Base-by-base conservation (phyloP, 768 basidiomycete species). In the Boletus patriciae region DNA sequence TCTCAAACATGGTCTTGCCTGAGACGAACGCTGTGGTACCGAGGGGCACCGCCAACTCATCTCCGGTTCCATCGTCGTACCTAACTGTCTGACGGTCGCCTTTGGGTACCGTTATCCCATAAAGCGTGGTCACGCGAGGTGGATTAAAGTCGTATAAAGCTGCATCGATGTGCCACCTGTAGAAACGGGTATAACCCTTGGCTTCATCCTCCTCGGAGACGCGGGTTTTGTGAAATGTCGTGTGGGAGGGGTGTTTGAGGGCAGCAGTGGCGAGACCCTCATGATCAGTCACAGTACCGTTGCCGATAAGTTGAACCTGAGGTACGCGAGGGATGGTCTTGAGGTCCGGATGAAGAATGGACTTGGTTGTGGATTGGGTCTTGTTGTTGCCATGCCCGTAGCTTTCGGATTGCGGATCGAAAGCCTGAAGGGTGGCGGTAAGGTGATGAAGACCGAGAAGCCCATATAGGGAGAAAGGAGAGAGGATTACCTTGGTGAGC, bases 321-420 rank as follows among this genome's bases (percentile, higher is more conserved):
- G 91, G 90, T 2, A 89, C 85, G 23, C 87, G 81, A 1, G 94
- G 92, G 58, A 96, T 92, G 38, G 90, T 94, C 78, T 93, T 95
- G 64, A 94, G 82, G 69, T 94, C 90, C 0, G 92, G 90, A 67
- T 93, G 91, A 15, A 94, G 83, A 64, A 94, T 88, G 4, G 92
- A 93, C 66, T 87, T 87, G 64, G 79, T 81, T 21, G 85, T 84
- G 43, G 76, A 74, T 52, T 85, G 82, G 0, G 88, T 92, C 78
- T 92, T 91, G 77, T 92, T 91, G 72, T 92, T 92, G 3, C 92
- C 91, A 65, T 94, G 92, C 0, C 93, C 92, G 64, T 94, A 94
- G 62, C 72, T 70, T 55, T 83, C 77, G 27, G 79, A 73, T 0
- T 73, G 51, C 3, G 82, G 84, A 68, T 94, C 92, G 68, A 94